Evolutionary conservation across 2,329 filamentous ascomycete genomes (phyloP), one percentile per base, ranked within the genome.

Genomic region (Aspergillus amoenus): DNA sequence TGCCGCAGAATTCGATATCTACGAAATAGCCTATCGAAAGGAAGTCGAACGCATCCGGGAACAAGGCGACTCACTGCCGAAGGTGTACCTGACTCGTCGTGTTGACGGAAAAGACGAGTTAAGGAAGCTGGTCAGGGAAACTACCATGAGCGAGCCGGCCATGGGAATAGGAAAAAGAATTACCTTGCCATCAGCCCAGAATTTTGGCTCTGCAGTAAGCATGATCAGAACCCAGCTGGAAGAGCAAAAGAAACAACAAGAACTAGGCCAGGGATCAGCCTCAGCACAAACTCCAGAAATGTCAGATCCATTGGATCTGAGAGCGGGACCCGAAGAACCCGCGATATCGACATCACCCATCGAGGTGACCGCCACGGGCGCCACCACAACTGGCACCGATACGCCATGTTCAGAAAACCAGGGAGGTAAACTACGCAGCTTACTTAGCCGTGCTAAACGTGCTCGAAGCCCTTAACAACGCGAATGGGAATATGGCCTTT

Each of bases 1-100:
- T 0, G 88, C 88, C 1, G 89, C 90, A 5, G 91, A 95, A 59
- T 91, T 91, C 65, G 87, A 94, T 68, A 88, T 97, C 57, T 97
- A 96, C 72, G 91, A 96, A 71, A 85, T 84, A 1, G 93, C 93
- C 0, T 97, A 96, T 70, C 86, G 90, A 68, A 84, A 89, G 59
- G 91, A 97, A 75, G 84, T 94, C 27, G 83, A 88, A 57, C 83
- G 88, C 15, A 93, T 97, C 66, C 75, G 83, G 30, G 73, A 78
- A 61, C 64, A 67, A 50, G 73, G 66, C n/a, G 63, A 70, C 17
- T 68, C 69, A 22, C 65, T 71, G 34, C 79, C 86, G 1, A 86
- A 81, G 17, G 79, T 90, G 15, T 89, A 88, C 64, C 68, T 83
- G 22, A 83, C 76, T 1, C 73, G 81, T 30, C 73, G 81, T 18